Evolutionary conservation across 1,139 yeast genomes (phyloP).

Genomic region (Saccharomyces hybrid): DNA sequence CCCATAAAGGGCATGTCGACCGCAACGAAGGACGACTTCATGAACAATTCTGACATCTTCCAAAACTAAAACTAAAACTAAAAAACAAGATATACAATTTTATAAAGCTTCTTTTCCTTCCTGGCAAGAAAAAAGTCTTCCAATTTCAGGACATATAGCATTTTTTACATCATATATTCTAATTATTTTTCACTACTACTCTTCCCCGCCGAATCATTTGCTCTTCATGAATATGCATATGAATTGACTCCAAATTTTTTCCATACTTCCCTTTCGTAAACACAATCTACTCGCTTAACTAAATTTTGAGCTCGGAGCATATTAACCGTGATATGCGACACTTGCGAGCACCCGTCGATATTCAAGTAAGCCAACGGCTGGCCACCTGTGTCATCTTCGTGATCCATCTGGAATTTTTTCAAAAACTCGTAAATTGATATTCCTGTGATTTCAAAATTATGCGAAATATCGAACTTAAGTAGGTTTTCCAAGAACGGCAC

Average conservation of each 20-base stretch:
- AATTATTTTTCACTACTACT: neutral
- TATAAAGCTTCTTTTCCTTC: too few relatives aligned
- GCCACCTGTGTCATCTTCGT: slow-evolving; percentile 8
- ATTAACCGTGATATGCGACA: slow-evolving; percentile 27
- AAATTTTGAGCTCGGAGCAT: slow-evolving; percentile 18
- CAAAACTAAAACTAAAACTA: neutral
- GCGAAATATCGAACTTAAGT: slow-evolving; percentile 24
- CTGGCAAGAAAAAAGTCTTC: too few relatives aligned
- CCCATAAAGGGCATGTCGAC: neutral
- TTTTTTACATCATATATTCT: neutral
- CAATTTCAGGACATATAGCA: neutral
- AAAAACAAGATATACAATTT: too few relatives aligned
- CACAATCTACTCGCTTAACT: slow-evolving; percentile 22
- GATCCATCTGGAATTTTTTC: slow-evolving; percentile 10
- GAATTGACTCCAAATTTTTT: slow-evolving; percentile 27
- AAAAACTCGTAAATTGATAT: slow-evolving; percentile 27
- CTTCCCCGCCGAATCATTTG: too few relatives aligned
- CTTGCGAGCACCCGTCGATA: slow-evolving; percentile 25
- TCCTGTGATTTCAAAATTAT: slow-evolving; percentile 28
- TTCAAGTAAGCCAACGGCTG: slow-evolving; percentile 18
- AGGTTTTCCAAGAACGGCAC: slow-evolving; percentile 13
- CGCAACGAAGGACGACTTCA: neutral
- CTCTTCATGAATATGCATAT: slow-evolving; percentile 9
- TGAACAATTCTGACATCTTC: neutral
- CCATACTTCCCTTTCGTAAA: slow-evolving; percentile 28